These are phyloP conservation scores for Aspergillus cristatus DNA, from an alignment of 495 filamentous ascomycete species.

Conservation along the genomic window DNA sequence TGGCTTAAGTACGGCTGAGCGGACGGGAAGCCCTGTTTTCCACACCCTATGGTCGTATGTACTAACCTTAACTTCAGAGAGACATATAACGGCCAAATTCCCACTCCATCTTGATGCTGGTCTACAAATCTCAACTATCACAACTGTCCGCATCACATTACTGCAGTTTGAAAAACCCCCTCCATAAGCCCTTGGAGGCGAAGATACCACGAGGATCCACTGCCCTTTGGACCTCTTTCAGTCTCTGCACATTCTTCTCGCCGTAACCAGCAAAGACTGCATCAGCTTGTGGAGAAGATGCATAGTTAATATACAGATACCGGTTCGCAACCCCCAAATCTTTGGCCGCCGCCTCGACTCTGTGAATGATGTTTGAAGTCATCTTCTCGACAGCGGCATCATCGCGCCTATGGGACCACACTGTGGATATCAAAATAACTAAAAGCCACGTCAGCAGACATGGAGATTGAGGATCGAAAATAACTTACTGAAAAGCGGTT, in stretches of 20 bases:
- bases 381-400: slow-evolving; percentile 8
- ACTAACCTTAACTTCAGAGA: too few relatives aligned
- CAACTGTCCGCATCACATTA: neutral
- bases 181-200: slow-evolving; percentile 10
- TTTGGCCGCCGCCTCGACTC: slow-evolving; percentile 2
- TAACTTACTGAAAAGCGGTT: slow-evolving; percentile 11
- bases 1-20: too few relatives aligned
- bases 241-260: slow-evolving; percentile 6
- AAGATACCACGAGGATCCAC: slow-evolving; percentile 10
- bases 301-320: slow-evolving; percentile 15
- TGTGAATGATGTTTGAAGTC: slow-evolving; percentile 6
- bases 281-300: slow-evolving; percentile 2
- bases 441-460: neutral
- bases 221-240: slow-evolving; percentile 6
- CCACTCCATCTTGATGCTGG: too few relatives aligned
- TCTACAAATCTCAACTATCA: too few relatives aligned
- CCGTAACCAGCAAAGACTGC: slow-evolving; percentile 9
- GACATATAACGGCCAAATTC: too few relatives aligned
- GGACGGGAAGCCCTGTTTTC: too few relatives aligned
- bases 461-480: too few relatives aligned
- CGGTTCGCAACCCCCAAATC: slow-evolving; percentile 8
- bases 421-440: slow-evolving; percentile 8
- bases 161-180: slow-evolving; percentile 8
- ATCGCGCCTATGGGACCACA: neutral
- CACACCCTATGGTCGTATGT: too few relatives aligned